Conservation (phyloP, 805 yeast genomes). For the Saccharomyces kudriavzevii region DNA sequence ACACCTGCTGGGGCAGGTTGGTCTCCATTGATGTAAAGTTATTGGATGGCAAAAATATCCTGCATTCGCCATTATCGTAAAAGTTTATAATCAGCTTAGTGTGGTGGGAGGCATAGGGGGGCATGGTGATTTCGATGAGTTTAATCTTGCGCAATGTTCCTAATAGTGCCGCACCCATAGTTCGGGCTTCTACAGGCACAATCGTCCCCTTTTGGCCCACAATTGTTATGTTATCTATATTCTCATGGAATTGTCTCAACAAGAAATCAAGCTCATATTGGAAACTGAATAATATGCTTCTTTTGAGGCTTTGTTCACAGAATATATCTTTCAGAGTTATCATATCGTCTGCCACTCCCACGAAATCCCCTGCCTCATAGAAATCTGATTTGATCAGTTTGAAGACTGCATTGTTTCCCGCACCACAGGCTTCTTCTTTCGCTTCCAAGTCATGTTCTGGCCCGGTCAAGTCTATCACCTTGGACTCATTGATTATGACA, state of each 20-base stretch:
- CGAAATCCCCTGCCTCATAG: constrained; percentile 10
- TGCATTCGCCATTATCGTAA: constrained; percentile 38
- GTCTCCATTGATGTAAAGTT: constrained; percentile 51
- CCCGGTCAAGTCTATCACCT: constrained; percentile 10
- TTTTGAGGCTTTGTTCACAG: constrained; percentile 29
- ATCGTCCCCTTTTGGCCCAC: constrained; percentile 31
- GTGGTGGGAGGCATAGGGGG: constrained; percentile 48
- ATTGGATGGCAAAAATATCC: constrained; percentile 50
- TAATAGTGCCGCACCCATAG: constrained; percentile 4
- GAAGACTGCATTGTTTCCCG: constrained; percentile 7
- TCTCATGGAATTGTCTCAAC: constrained; percentile 23
- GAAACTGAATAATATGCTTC: constrained; percentile 42
- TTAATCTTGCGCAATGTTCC: constrained; percentile 8
- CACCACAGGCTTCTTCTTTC: neutral
- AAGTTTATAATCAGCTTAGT: constrained; percentile 59
- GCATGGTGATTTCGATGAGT: constrained; percentile 29
- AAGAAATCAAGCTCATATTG: constrained; percentile 37
- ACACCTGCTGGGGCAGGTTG: constrained; percentile 52
- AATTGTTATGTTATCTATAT: constrained; percentile 18
- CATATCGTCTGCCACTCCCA: constrained; percentile 13
- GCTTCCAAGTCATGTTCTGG: neutral
- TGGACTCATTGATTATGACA: constrained; percentile 3
- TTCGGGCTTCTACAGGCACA: constrained; percentile 5
- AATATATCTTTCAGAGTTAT: constrained; percentile 26
- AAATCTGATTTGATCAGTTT: constrained; percentile 18